Percentiles rank a stretch among this genome's conserved stretches.
phyloP scores from a whole-genome alignment of 352 stramenopile genomes.

The Plasmopara halstedii region DNA sequence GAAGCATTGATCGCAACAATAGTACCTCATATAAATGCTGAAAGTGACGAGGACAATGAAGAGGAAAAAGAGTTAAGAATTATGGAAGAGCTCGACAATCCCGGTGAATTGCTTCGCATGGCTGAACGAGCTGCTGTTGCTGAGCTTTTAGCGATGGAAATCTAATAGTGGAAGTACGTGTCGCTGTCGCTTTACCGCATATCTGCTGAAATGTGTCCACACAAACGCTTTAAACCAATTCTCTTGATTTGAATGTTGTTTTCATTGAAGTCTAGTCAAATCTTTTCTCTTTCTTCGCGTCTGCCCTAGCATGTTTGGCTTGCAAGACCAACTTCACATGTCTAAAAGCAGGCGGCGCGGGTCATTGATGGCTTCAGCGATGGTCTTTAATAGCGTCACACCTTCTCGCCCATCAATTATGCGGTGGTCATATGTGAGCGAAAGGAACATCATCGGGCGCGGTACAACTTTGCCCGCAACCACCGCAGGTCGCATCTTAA shows the following conservation, averaged over 20 bases:
- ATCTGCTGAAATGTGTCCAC: no score
- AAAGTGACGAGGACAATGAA: background rate
- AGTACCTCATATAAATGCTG: background rate
- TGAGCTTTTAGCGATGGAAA: slow-evolving; percentile 6
- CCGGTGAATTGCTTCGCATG: slow-evolving; percentile 18
- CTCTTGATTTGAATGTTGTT: no score
- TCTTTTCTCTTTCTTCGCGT: background rate
- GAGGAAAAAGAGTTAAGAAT: slow-evolving; percentile 22
- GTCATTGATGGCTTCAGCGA: slow-evolving; percentile 96
- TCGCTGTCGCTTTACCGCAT: no score
- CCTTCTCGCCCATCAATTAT: slow-evolving; percentile 99
- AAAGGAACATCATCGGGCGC: slow-evolving; percentile 99
- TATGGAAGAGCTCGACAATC: slow-evolving; percentile 27
- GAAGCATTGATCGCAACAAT: no score
- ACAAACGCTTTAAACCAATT: no score
- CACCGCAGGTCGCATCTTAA: slow-evolving; percentile 94
- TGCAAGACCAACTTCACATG: no score
- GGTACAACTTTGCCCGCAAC: slow-evolving; percentile 91
- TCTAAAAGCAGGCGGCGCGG: slow-evolving; percentile 89
- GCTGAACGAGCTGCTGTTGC: slow-evolving; percentile 25
- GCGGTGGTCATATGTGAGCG: slow-evolving; percentile 99
- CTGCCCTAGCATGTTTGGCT: no score
- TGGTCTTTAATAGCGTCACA: slow-evolving; percentile 98
- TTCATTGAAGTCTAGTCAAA: background rate
- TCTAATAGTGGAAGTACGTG: slow-evolving; percentile 9